phyloP scores from a whole-genome alignment of 2,329 filamentous ascomycete species.

The Claviceps sp. region DNA sequence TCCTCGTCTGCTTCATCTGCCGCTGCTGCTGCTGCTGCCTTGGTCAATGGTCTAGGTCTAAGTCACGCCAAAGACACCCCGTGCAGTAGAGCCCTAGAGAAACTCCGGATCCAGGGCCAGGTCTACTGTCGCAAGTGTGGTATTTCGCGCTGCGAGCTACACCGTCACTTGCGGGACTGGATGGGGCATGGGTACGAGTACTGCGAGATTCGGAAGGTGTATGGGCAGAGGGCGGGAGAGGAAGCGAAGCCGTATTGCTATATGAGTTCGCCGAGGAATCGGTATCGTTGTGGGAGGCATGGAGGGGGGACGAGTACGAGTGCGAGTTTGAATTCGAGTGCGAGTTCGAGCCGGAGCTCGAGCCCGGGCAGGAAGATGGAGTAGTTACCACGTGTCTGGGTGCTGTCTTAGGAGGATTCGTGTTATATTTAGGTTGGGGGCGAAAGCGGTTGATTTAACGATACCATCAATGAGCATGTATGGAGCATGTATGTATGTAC shows the following conservation, averaged over 20 bases:
- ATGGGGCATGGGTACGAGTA: constrained; percentile 45
- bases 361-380: constrained; percentile 9
- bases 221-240: constrained; percentile 33
- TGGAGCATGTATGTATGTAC: no score
- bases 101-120: constrained; percentile 41
- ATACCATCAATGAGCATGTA: no score
- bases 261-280: constrained; percentile 46
- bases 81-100: constrained; percentile 21
- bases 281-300: constrained; percentile 44
- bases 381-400: not conserved
- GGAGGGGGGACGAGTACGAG: constrained; percentile 10
- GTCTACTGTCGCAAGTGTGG: constrained; percentile 51
- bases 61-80: no score
- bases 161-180: constrained; percentile 48
- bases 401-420: not conserved
- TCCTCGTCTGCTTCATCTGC: not conserved
- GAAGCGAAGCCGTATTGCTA: constrained; percentile 40
- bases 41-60: no score
- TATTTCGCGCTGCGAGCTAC: constrained; percentile 46
- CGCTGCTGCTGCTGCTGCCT: not conserved
- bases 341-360: not conserved
- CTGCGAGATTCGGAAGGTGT: constrained; percentile 46
- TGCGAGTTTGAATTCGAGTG: no score
- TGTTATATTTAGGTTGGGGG: not conserved
- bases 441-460: not conserved